Base-by-base conservation (phyloP, 75 land plant genomes). In the Pinus taeda region DNA sequence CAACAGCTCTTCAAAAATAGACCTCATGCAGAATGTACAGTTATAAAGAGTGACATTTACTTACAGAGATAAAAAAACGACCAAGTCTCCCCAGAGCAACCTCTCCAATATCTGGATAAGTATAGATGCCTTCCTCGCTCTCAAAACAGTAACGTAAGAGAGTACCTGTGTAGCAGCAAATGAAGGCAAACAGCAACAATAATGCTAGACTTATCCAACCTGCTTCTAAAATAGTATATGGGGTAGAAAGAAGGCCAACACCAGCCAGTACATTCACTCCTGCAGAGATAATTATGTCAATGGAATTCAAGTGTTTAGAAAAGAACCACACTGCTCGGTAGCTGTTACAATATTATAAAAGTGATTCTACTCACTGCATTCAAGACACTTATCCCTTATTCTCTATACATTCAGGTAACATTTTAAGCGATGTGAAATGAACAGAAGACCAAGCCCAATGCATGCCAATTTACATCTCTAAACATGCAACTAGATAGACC, bases 91-190 rank as follows among this genome's bases (percentile, higher is more conserved):
- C 99, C 63, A 87, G 94, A 57, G 99, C 99, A 77, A 95, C 98
- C 86, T 96, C 88, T 49, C 99, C 99, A 73, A 96, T 84, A 80
- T 96, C 99, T 26, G 99, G 99, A 75, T 92, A 96, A 11, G 90
- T 86, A 15, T 67, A 66, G 6, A 96, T 80, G 37, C 91, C 95
- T 53, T 82, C 84, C 70, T 80, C 81, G 81, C 89, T 94, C 78
- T 94, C 99, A 69, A 96, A 86, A 74, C 98, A 96, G 13, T 80
- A 55, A 22, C 82, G 86, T 83, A 96, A 80, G 21, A 96, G 92
- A 60, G 85, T 30, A 21, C 95, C 98, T 45, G 99, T 96, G 71
- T 92, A 96, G 73, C 86, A 90, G 75, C 95, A 92, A 20, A 89
- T 75, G 37, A 83, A 73, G 30, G 99, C 89, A 77, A 96, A 88